Base-by-base conservation (phyloP, 73 alveolate species). In the Urostyla sp. region DNA sequence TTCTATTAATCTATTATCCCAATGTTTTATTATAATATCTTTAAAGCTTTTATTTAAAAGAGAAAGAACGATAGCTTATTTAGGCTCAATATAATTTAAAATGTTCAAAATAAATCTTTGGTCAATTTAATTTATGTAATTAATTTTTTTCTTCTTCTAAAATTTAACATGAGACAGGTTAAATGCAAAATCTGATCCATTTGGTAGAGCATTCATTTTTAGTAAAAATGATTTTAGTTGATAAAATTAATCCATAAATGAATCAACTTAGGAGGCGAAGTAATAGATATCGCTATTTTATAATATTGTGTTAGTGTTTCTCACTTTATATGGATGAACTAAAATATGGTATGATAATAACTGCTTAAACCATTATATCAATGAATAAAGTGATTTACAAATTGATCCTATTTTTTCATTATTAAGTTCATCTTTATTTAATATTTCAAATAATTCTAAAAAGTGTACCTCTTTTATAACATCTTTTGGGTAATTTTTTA, bases 331-430 rank as follows among this genome's bases (percentile, higher is more conserved):
- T 5, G 98, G 98, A 76, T 93, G 98, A 24, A 93, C 89, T 30
- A 93, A 82, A 53, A 93, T 90, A 74, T 93, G 98, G 59, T 93
- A 93, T 6, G 95, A 87, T 3, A 93, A 88, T n/a, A 93, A 82
- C 3, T 86, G 90, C 40, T 90, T 89, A 34, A 94, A 87, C 96
- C 96, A 93, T 27, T 46, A 35, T 26, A 93, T 85, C 67, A 93
- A 59, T 28, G 75, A 75, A 13, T 90, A 87, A 36, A 93, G 80
- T 43, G 90, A 83, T n/a, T 69, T 37, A 34, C 83, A 66, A 40
- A 93, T 54, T 50, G 58, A 43, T 20, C 73, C 55, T 20, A 93
- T 86, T 51, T 69, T 69, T 43, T 55, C 74, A 31, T 78, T 44
- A 37, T 72, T 82, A 51, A 76, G 43, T 63, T 88, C 91, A 18